Evolutionary conservation across 164 flowering plant species (phyloP).

Genomic region (Litsea cubeba): DNA sequence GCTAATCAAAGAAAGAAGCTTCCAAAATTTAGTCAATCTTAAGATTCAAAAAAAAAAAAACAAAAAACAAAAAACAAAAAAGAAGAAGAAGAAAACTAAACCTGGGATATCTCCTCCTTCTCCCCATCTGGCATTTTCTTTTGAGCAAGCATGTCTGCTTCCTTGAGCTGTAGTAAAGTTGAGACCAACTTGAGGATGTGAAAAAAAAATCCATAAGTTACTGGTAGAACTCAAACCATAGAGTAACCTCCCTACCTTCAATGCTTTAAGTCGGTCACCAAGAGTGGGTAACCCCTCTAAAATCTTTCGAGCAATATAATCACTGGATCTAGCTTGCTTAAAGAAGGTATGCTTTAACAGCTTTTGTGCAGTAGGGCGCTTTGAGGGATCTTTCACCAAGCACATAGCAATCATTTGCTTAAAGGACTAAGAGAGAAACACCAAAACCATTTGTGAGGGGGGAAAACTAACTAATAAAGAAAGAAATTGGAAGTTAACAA

Average conservation of each 20-base stretch:
- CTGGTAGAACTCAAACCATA: background rate
- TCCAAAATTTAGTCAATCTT: too few relatives aligned
- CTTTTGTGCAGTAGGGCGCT: conserved; percentile 85
- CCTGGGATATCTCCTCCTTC: conserved; percentile 95
- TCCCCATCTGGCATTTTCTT: conserved; percentile 88
- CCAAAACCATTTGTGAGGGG: conserved; percentile 1
- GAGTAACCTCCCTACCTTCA: conserved; percentile 49
- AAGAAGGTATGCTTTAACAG: conserved; percentile 82
- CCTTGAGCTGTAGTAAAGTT: conserved; percentile 51
- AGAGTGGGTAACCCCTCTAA: conserved; percentile 86
- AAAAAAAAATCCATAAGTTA: background rate
- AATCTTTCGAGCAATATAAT: conserved; percentile 64
- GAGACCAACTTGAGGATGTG: conserved; percentile 3
- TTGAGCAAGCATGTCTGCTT: conserved; percentile 89
- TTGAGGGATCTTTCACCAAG: conserved; percentile 89
- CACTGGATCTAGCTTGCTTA: conserved; percentile 85
- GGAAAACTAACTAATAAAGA: background rate
- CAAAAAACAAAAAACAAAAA: background rate
- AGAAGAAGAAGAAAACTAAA: conserved; percentile 15
- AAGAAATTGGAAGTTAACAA: background rate
- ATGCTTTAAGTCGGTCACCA: conserved; percentile 69
- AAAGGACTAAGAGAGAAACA: conserved; percentile 54
- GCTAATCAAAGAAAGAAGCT: too few relatives aligned
- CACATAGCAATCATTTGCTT: conserved; percentile 98
- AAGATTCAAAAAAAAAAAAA: background rate